Conservation (phyloP, 1,284 basidiomycete genomes). For the Moniliophthora roreri region DNA sequence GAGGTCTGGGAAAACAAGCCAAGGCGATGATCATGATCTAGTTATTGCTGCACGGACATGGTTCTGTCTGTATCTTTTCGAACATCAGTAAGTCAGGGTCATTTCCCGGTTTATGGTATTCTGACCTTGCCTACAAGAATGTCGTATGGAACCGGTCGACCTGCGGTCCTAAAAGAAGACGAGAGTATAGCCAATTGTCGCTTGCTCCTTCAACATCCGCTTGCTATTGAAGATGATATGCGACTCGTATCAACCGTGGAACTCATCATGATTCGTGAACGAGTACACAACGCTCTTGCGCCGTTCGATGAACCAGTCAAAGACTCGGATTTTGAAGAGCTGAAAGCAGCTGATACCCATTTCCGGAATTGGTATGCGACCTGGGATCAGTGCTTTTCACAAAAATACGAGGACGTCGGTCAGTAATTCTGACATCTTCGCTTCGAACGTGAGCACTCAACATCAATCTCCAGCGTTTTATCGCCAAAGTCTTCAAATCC, state of each 20-base stretch:
- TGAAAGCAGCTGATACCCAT: conserved; percentile 63
- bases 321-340: conserved; percentile 62
- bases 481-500: conserved; percentile 78
- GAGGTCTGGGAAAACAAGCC: conserved; percentile 59
- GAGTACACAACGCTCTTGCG: conserved; percentile 67
- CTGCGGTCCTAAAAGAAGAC: conserved; percentile 89
- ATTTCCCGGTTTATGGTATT: too few species aligned
- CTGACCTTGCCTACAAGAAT: conserved; percentile 49
- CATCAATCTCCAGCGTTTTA: conserved; percentile 60
- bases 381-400: conserved; percentile 79
- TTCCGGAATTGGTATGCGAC: conserved; percentile 73
- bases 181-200: conserved; percentile 85
- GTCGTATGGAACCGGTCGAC: conserved; percentile 90
- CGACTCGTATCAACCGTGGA: conserved; percentile 92
- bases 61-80: conserved; percentile 90
- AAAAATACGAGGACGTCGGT: conserved; percentile 82
- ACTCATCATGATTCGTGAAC: conserved; percentile 79
- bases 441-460: conserved; percentile 8
- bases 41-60: conserved; percentile 82
- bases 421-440: conserved; percentile 21
- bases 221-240: conserved; percentile 90
- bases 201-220: conserved; percentile 80
- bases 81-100: conserved; percentile 74
- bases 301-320: conserved; percentile 69
- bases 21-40: conserved; percentile 71